Evolutionary conservation across 495 filamentous ascomycete genomes (phyloP).

Genomic region (Chaetomidium leptoderma): DNA sequence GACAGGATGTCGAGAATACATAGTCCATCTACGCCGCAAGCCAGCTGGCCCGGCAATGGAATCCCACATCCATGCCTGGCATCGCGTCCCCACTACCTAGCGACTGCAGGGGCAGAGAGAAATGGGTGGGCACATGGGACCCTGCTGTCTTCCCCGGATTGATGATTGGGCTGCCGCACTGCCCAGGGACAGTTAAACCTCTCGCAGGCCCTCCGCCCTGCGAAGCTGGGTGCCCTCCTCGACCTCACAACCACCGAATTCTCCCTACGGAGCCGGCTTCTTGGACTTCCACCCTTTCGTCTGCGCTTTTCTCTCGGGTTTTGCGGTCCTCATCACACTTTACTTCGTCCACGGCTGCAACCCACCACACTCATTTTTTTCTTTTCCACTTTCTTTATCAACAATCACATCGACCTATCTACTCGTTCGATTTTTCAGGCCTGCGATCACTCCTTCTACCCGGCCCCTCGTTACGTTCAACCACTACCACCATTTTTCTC

Average conservation of each 20-base stretch:
- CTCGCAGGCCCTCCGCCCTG: background rate
- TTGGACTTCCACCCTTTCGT: constrained; percentile 1
- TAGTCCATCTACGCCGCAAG: too few species aligned
- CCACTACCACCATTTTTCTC: background rate
- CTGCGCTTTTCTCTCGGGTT: background rate
- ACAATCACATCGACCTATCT: background rate
- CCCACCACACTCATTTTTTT: constrained; percentile 15
- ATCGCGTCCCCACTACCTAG: background rate
- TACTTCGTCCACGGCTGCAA: constrained; percentile 4
- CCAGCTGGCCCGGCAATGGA: too few species aligned
- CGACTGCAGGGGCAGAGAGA: background rate
- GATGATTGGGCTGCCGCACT: background rate
- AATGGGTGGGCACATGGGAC: constrained; percentile 1
- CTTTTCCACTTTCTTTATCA: background rate
- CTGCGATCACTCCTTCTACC: constrained; percentile 16
- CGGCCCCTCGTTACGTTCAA: background rate
- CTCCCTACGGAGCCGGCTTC: constrained; percentile 14
- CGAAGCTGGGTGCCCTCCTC: background rate
- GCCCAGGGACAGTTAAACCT: constrained; percentile 13
- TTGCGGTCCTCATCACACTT: background rate
- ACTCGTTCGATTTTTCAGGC: constrained; percentile 10
- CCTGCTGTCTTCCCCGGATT: constrained; percentile 1
- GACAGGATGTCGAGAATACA: too few species aligned
- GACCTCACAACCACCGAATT: background rate
- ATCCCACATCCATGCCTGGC: background rate